Evolutionary conservation across 2,329 filamentous ascomycete species (phyloP).

Genomic region (Mollisia scopiformis): DNA sequence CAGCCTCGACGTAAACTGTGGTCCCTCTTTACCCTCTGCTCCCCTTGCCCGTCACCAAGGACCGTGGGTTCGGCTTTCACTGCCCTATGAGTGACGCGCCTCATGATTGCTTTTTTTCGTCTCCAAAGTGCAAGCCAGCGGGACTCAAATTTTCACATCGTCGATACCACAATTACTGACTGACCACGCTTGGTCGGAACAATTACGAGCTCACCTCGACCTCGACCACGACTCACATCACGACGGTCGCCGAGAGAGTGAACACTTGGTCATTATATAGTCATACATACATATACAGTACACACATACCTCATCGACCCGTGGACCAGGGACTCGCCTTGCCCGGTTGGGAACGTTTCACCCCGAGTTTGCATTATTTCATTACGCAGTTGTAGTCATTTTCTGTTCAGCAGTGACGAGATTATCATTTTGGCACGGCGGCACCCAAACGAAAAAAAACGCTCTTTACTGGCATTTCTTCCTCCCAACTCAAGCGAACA

Average conservation of each 20-base stretch:
- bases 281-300: no score
- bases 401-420: neutral
- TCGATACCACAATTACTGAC: neutral
- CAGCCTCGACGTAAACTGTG: slow-evolving; percentile 1
- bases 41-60: neutral
- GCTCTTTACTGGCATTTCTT: neutral
- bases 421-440: no score
- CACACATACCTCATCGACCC: neutral
- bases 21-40: no score
- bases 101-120: slow-evolving; percentile 19
- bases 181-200: neutral
- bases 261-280: no score
- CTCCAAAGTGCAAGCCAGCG: neutral
- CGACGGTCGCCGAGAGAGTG: neutral
- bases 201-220: neutral
- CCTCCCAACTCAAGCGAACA: neutral
- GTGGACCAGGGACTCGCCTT: neutral
- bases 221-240: neutral
- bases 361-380: neutral
- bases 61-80: slow-evolving; percentile 6
- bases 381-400: neutral
- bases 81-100: slow-evolving; percentile 22
- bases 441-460: no score
- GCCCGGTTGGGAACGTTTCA: neutral
- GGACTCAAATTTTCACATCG: slow-evolving; percentile 9